Conservation (phyloP, 306 rosid species). For the Medicago lupulina region DNA sequence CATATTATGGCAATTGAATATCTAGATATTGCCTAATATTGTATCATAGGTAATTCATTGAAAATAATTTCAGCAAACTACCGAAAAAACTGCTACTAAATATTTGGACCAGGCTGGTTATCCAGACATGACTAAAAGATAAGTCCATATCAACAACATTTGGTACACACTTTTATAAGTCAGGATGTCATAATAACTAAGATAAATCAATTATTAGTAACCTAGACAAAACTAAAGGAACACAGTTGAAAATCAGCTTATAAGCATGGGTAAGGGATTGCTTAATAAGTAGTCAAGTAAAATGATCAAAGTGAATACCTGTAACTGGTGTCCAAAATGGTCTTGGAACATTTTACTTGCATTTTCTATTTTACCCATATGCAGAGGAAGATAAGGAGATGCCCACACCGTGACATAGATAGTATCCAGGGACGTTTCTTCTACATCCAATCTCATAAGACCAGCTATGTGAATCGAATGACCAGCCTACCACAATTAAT, state of each 20-base stretch:
- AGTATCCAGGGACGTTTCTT: constrained; percentile 69
- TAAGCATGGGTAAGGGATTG: constrained; percentile 10
- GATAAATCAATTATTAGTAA: constrained; percentile 22
- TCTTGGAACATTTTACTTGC: constrained; percentile 65
- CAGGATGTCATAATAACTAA: constrained; percentile 3
- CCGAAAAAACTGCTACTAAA: background rate
- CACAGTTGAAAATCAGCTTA: background rate
- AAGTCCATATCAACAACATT: constrained; percentile 12
- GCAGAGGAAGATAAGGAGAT: constrained; percentile 84
- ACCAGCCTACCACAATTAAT: constrained; percentile 67
- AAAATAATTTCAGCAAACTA: constrained; percentile 13
- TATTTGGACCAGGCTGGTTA: constrained; percentile 4
- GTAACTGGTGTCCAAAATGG: constrained; percentile 88
- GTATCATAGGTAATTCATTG: constrained; percentile 8
- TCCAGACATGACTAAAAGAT: constrained; percentile 10
- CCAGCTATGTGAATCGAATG: constrained; percentile 90
- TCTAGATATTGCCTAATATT: constrained; percentile 12
- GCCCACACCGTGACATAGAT: constrained; percentile 91
- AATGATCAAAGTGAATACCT: constrained; percentile 59
- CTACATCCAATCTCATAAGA: constrained; percentile 87
- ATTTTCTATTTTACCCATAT: constrained; percentile 90
- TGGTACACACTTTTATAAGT: background rate
- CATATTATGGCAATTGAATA: constrained; percentile 16
- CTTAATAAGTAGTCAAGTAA: constrained; percentile 23
- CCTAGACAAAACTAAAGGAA: constrained; percentile 12